phyloP scores from a whole-genome alignment of 108 stramenopile species.

The Skeletonema marinoi region DNA sequence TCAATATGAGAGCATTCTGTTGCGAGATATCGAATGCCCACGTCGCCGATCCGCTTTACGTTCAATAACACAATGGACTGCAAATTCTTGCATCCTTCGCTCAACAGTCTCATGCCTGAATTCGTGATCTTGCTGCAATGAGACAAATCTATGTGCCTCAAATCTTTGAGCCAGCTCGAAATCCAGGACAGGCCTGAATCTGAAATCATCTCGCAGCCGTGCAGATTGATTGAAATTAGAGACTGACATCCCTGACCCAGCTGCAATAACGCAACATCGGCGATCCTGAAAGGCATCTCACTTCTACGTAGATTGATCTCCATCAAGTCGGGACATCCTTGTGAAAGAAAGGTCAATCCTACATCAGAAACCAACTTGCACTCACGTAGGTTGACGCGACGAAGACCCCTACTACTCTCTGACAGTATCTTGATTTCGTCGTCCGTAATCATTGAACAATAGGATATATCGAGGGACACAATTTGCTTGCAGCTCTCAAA shows the following conservation, averaged over 20 bases:
- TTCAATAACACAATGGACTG: slow-evolving; percentile 39
- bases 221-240: slow-evolving; percentile 35
- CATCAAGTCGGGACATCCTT: slow-evolving; percentile 41
- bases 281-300: slow-evolving; percentile 52
- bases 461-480: slow-evolving; percentile 41
- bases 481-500: slow-evolving; percentile 52
- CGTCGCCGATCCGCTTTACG: slow-evolving; percentile 52
- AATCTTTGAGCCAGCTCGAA: slow-evolving; percentile 42
- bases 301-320: slow-evolving; percentile 41
- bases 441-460: slow-evolving; percentile 46
- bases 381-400: slow-evolving; percentile 43
- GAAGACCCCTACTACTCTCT: slow-evolving; percentile 20
- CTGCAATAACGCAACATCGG: slow-evolving; percentile 55
- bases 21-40: slow-evolving; percentile 48
- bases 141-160: slow-evolving; percentile 45
- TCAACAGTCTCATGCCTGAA: slow-evolving; percentile 44
- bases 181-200: slow-evolving; percentile 60
- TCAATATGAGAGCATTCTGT: slow-evolving; percentile 46
- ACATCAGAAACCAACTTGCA: slow-evolving; percentile 51
- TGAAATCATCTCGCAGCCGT: slow-evolving; percentile 54
- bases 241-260: slow-evolving; percentile 42
- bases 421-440: slow-evolving; percentile 46
- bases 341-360: slow-evolving; percentile 41
- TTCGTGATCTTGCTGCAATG: slow-evolving; percentile 57
- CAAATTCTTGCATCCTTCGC: slow-evolving; percentile 49